Evolutionary conservation across 345 rosid species (phyloP), one percentile per base, ranked within the genome.

Genomic region (Nephelium lappaceum): DNA sequence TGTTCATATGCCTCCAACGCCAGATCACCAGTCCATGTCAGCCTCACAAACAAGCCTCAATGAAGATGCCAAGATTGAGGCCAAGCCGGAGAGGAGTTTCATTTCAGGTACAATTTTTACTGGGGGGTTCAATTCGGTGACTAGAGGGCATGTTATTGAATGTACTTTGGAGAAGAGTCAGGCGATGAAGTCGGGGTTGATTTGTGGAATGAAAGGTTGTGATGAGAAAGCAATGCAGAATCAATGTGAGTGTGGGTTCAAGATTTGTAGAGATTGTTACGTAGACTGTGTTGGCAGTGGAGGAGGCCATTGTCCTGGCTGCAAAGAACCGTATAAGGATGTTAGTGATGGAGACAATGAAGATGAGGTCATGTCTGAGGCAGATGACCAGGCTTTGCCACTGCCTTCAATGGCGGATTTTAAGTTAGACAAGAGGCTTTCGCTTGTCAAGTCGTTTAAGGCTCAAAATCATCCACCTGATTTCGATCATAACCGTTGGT

Each of bases 1-100:
- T 0, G 97, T 92, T 31, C 97, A 92, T 24, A 91, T 92, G 11
- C 97, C 97, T 6, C 88, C 94, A 0, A 92, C 97, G 53, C 97
- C 97, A 1, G 97, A 92, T 78, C 93, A 88, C 80, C 93, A 90
- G 69, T 78, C 88, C n/a, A 55, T 88, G 27, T 85, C 89, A 8
- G 73, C 84, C 60, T 92, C 94, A 3, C 89, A 82, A 14, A 83
- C 87, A 11, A 90, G 94, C 81, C 67, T 83, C 47, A 38, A 57
- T 21, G 89, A 82, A 53, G 88, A 87, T 21, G 72, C 61, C 14
- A 80, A 70, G 68, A 83, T 23, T 61, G 85, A 77, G 65, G 83
- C 71, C 1, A 81, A 77, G 10, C 86, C 86, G 0, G 86, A 88
- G 2, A 75, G 78, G 66, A 85, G 87, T 25, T 84, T 83, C 67